Conservation (phyloP, 768 basidiomycete species). For the Coprinopsis strossmayeri region DNA sequence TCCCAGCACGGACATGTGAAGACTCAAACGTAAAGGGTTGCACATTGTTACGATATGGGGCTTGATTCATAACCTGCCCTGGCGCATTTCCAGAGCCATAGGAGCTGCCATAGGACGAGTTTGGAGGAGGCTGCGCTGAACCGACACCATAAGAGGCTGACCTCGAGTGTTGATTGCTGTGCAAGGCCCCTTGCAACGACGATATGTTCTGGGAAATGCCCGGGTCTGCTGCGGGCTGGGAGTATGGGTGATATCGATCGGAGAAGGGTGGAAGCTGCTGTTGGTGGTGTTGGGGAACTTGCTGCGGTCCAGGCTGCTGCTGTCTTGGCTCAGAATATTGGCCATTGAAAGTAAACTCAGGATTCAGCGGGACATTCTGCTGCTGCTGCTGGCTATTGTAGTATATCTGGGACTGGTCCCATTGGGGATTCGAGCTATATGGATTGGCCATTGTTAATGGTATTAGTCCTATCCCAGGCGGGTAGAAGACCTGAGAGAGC, state of each 20-base stretch:
- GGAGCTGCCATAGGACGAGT: slow-evolving; percentile 7
- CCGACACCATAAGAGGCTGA: slow-evolving; percentile 15
- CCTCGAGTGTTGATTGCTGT: slow-evolving; percentile 10
- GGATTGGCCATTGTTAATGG: slow-evolving; percentile 22
- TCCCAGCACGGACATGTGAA: slow-evolving; percentile 8
- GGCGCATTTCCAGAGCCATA: slow-evolving; percentile 13
- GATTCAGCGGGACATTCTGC: slow-evolving; percentile 28
- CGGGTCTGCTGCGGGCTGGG: slow-evolving; percentile 5
- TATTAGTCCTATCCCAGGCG: too few species aligned
- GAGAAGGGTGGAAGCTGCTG: slow-evolving; percentile 6
- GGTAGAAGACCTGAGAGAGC: too few species aligned
- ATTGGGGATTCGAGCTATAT: slow-evolving; percentile 19
- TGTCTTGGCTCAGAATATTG: slow-evolving; percentile 4
- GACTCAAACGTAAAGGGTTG: slow-evolving; percentile 8
- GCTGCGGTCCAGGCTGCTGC: too few species aligned
- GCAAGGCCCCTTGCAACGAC: slow-evolving; percentile 19
- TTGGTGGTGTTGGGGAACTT: slow-evolving; percentile 16
- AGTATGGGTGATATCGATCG: slow-evolving; percentile 12
- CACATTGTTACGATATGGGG: slow-evolving; percentile 9
- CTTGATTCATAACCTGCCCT: slow-evolving; percentile 10
- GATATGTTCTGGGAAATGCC: slow-evolving; percentile 11
- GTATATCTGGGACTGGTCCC: slow-evolving; percentile 20
- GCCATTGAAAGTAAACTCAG: slow-evolving; percentile 24
- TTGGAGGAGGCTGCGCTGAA: slow-evolving; percentile 9
- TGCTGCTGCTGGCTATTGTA: too few species aligned